These are phyloP conservation scores for Tetracladium marchalianum DNA, from an alignment of 495 filamentous ascomycete genomes.

Conservation along the genomic window DNA sequence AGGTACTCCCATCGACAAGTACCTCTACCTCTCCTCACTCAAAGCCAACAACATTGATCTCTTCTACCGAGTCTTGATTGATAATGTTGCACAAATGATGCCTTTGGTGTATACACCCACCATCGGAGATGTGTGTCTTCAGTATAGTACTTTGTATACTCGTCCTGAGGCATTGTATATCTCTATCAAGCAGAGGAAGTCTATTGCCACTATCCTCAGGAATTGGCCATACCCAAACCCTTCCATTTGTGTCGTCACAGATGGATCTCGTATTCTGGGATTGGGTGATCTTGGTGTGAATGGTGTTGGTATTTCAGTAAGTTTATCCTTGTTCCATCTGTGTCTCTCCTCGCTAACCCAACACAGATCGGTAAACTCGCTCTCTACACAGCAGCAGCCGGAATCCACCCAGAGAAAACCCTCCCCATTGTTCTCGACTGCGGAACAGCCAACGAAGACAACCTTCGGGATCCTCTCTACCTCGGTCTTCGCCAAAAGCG, in stretches of 20 bases:
- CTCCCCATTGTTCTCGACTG: constrained; percentile 87
- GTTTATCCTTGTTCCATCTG: constrained; percentile 20
- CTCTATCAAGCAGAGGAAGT: constrained; percentile 79
- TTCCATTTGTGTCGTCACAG: constrained; percentile 94
- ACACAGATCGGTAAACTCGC: constrained; percentile 69
- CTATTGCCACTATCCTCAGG: constrained; percentile 69
- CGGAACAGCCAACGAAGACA: constrained; percentile 81
- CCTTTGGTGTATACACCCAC: constrained; percentile 96
- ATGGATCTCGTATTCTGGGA: constrained; percentile 92
- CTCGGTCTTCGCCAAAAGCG: constrained; percentile 81
- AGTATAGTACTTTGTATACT: constrained; percentile 94
- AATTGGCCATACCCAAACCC: constrained; percentile 85
- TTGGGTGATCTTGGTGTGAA: constrained; percentile 94
- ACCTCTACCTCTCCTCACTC: constrained; percentile 81
- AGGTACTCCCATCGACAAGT: constrained; percentile 80
- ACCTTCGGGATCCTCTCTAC: constrained; percentile 88
- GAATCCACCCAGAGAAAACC: constrained; percentile 86
- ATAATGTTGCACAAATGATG: constrained; percentile 84
- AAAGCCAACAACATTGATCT: constrained; percentile 85
- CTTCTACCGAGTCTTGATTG: constrained; percentile 87
- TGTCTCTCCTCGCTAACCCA: background rate
- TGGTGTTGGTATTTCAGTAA: constrained; percentile 95
- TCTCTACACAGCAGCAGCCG: constrained; percentile 91
- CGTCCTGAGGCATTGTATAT: constrained; percentile 92
- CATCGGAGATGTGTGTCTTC: constrained; percentile 90